phyloP scores from a whole-genome alignment of 345 rosid species.

The Geranium rotundifolium region DNA sequence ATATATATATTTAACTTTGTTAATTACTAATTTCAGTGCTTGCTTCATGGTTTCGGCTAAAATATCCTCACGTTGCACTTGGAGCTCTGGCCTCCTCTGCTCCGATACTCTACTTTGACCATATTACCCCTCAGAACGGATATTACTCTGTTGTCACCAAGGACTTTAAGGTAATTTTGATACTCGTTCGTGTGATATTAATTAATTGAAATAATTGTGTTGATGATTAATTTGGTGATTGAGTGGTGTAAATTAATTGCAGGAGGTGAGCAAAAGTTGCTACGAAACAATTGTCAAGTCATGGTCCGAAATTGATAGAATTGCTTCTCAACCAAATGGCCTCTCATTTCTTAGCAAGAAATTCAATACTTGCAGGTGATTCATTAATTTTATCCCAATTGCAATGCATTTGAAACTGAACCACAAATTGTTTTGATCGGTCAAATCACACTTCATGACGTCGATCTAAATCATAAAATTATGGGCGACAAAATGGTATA shows the following conservation, averaged over 20 bases:
- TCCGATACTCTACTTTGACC: conserved; percentile 22
- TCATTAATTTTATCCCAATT: too few species aligned
- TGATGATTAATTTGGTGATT: background rate
- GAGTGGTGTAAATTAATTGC: too few species aligned
- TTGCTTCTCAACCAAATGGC: conserved; percentile 40
- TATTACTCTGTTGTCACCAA: conserved; percentile 11
- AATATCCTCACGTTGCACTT: conserved; percentile 23
- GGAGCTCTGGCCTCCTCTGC: conserved; percentile 37
- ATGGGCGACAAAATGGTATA: too few species aligned
- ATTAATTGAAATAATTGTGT: background rate
- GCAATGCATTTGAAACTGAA: too few species aligned
- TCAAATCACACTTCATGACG: too few species aligned
- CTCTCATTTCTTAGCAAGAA: conserved; percentile 34
- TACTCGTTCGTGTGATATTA: too few species aligned
- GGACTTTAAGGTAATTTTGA: conserved; percentile 19
- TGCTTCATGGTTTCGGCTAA: conserved; percentile 24
- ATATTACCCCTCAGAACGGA: conserved; percentile 14
- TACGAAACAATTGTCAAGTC: conserved; percentile 34
- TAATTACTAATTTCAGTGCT: conserved; percentile 12
- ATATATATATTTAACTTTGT: background rate
- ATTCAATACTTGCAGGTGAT: conserved; percentile 60
- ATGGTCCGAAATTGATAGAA: conserved; percentile 41
- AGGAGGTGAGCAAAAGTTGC: conserved; percentile 57
- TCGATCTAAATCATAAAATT: too few species aligned
- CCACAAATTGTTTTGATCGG: too few species aligned